Evolutionary conservation across 805 yeast species (phyloP).

Genomic region (Spencermartinsiella europaea): DNA sequence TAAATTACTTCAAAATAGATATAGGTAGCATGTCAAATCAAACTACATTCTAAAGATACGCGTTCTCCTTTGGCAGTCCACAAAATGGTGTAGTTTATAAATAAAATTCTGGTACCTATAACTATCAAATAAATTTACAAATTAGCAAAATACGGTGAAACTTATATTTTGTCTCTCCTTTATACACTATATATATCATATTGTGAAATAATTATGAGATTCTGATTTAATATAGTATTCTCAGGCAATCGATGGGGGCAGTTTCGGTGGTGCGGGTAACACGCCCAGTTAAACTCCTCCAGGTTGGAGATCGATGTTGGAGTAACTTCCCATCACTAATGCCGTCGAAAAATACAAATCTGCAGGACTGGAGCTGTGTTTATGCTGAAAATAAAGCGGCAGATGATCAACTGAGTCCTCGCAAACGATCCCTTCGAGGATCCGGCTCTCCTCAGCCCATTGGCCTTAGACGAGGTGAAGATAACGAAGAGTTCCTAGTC

Average conservation of each 20-base stretch:
- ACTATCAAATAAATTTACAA: not conserved
- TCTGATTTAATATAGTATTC: too few species aligned
- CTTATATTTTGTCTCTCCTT: too few species aligned
- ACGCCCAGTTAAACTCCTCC: too few species aligned
- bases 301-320: too few species aligned
- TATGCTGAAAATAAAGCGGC: not conserved
- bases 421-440: conserved; percentile 6
- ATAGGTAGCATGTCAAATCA: not conserved
- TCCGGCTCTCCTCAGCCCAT: conserved; percentile 9
- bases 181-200: too few species aligned
- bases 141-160: not conserved
- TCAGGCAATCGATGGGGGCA: too few species aligned
- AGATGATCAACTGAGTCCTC: not conserved
- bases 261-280: too few species aligned
- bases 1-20: not conserved
- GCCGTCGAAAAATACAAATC: not conserved
- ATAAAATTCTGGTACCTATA: too few species aligned
- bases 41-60: too few species aligned
- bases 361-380: not conserved
- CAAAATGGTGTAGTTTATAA: too few species aligned
- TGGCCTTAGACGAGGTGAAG: conserved; percentile 11
- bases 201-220: too few species aligned
- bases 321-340: not conserved
- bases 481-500: conserved; percentile 9
- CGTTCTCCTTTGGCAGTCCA: not conserved